A percentile compares a stretch with the other conserved stretches of the same genome.
Evolutionary conservation across 2,329 filamentous ascomycete species (phyloP).

Genomic region (Colletotrichum ledebouriae): DNA sequence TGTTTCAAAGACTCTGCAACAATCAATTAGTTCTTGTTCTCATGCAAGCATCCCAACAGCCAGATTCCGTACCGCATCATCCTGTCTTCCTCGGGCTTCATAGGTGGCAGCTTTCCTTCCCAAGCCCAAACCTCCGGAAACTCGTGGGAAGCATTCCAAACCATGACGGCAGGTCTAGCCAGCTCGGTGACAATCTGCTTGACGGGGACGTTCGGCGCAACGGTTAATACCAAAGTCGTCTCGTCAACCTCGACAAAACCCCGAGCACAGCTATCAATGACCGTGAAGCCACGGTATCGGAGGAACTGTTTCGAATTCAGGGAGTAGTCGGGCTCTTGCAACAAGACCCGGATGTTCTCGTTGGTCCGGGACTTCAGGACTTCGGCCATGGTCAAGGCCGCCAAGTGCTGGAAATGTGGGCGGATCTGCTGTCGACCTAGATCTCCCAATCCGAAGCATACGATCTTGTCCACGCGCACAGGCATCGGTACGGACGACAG

Average conservation of each 20-base stretch:
- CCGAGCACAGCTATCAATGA: slow-evolving; percentile 34
- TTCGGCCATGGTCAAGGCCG: slow-evolving; percentile 3
- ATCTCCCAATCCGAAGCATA: slow-evolving; percentile 22
- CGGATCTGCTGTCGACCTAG: not conserved
- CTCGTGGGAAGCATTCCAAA: slow-evolving; percentile 38
- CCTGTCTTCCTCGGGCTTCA: not conserved
- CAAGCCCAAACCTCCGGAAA: not conserved
- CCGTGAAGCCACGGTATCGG: slow-evolving; percentile 21
- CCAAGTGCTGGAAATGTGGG: slow-evolving; percentile 6
- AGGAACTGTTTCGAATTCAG: not conserved
- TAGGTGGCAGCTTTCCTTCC: not conserved
- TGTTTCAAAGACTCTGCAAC: not conserved
- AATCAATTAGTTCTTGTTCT: not conserved
- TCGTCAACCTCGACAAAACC: slow-evolving; percentile 44
- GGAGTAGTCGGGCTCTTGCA: slow-evolving; percentile 19
- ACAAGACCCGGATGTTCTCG: not conserved
- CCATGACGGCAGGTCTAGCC: slow-evolving; percentile 43
- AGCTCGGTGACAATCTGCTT: slow-evolving; percentile 45
- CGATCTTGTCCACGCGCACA: slow-evolving; percentile 1
- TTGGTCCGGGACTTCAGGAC: not conserved
- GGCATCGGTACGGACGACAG: not conserved
- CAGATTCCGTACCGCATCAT: not conserved
- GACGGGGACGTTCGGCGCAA: slow-evolving; percentile 42
- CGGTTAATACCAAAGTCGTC: slow-evolving; percentile 41
- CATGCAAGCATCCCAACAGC: no score